These are phyloP conservation scores for Sequoia sempervirens DNA, from an alignment of 75 land plant species.

Conservation along the genomic window DNA sequence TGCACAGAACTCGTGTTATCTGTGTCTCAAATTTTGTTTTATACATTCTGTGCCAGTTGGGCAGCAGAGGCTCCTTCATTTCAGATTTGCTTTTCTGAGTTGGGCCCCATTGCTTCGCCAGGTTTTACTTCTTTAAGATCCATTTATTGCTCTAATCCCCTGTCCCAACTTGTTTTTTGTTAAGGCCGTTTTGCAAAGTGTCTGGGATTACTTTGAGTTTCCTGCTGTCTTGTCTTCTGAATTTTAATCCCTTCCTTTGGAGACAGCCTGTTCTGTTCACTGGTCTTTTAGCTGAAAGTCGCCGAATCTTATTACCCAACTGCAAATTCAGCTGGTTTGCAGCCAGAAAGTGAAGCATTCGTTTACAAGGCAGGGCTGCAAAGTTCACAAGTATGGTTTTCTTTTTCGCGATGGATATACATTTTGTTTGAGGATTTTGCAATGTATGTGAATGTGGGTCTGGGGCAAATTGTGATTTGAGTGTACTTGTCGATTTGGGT, in stretches of 20 bases:
- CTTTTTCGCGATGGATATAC: not conserved
- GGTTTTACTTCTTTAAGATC: not conserved
- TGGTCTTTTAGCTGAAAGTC: too few species aligned
- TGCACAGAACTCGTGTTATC: not conserved
- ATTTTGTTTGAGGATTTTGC: not conserved
- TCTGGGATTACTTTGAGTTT: too few species aligned
- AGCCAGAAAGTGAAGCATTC: not conserved
- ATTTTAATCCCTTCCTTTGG: too few species aligned
- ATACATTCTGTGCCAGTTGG: not conserved
- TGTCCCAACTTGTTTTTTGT: too few species aligned
- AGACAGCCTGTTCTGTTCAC: too few species aligned
- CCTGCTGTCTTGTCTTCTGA: not conserved
- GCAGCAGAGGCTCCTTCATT: not conserved
- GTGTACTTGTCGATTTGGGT: too few species aligned
- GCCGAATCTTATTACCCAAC: not conserved
- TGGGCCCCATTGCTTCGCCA: not conserved
- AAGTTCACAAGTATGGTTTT: not conserved
- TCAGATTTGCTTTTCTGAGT: not conserved
- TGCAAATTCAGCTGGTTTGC: not conserved
- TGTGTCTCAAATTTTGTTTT: not conserved
- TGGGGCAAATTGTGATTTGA: too few species aligned
- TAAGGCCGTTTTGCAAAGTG: too few species aligned
- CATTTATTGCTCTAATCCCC: too few species aligned
- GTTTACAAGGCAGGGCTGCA: not conserved
- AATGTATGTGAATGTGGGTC: not conserved